Evolutionary conservation across 345 rosid genomes (phyloP).

Genomic region (Eucalyptus cloeziana): DNA sequence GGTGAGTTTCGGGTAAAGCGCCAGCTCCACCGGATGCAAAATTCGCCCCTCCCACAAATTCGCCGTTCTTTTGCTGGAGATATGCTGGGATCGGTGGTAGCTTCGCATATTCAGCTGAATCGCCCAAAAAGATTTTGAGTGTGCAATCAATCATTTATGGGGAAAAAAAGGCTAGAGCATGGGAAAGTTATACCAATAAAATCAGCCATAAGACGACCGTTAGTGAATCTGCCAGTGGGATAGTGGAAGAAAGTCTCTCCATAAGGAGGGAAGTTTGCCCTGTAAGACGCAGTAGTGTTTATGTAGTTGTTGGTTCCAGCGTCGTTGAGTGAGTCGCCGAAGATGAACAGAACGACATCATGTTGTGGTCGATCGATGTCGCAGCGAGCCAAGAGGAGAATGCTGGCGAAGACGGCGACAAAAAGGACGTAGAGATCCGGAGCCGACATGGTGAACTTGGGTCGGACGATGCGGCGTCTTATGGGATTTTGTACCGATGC

Average conservation of each 20-base stretch:
- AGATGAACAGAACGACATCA: conserved; percentile 1
- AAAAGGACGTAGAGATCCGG: not conserved
- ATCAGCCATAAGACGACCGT: conserved; percentile 10
- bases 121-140: too few species aligned
- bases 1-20: not conserved
- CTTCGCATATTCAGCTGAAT: conserved; percentile 2
- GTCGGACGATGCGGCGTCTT: not conserved
- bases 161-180: not conserved
- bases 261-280: conserved; percentile 15
- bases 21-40: conserved; percentile 13
- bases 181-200: conserved; percentile 3
- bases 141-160: not conserved
- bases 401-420: not conserved
- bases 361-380: not conserved
- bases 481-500: not conserved
- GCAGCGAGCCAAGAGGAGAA: not conserved
- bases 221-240: conserved; percentile 9
- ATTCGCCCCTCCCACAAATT: not conserved
- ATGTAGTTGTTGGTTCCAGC: conserved; percentile 21
- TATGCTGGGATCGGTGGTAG: not conserved
- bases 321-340: conserved; percentile 25
- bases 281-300: not conserved
- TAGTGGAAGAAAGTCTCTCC: conserved; percentile 8
- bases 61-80: not conserved
- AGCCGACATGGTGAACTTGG: not conserved